Conservation (phyloP, 495 filamentous ascomycete genomes). For the Aspergillus olivimuriae region DNA sequence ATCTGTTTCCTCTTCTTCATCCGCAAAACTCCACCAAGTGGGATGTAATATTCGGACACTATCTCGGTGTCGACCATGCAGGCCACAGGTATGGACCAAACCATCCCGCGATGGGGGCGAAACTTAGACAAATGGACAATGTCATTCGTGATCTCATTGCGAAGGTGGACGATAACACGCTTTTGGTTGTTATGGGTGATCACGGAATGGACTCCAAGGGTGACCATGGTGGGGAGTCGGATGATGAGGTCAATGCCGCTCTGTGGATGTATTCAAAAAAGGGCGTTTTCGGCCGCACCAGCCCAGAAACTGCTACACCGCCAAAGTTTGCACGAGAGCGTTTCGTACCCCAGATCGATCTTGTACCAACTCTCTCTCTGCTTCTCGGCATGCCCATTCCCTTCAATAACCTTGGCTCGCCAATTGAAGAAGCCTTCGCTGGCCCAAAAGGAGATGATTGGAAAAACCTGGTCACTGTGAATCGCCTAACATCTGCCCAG, state of each 20-base stretch:
- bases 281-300: conserved; percentile 70
- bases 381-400: conserved; percentile 88
- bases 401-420: conserved; percentile 93
- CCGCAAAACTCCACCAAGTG: conserved; percentile 59
- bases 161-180: conserved; percentile 72
- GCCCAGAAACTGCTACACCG: conserved; percentile 51
- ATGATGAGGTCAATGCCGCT: conserved; percentile 90
- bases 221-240: conserved; percentile 93
- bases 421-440: conserved; percentile 89
- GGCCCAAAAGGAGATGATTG: conserved; percentile 61
- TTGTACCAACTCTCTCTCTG: conserved; percentile 85
- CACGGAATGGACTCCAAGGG: conserved; percentile 98
- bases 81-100: conserved; percentile 94
- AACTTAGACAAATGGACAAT: conserved; percentile 84
- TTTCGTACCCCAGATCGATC: conserved; percentile 88
- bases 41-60: conserved; percentile 92
- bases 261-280: conserved; percentile 97
- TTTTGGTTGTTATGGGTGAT: conserved; percentile 94
- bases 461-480: conserved; percentile 67
- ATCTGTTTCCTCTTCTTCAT: conserved; percentile 78
- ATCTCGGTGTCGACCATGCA: conserved; percentile 93
- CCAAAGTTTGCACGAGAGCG: conserved; percentile 71
- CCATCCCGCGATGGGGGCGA: conserved; percentile 84
- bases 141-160: conserved; percentile 67
- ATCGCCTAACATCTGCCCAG: conserved; percentile 72